Conservation (phyloP, 768 basidiomycete genomes). For the Harrya chromipes region DNA sequence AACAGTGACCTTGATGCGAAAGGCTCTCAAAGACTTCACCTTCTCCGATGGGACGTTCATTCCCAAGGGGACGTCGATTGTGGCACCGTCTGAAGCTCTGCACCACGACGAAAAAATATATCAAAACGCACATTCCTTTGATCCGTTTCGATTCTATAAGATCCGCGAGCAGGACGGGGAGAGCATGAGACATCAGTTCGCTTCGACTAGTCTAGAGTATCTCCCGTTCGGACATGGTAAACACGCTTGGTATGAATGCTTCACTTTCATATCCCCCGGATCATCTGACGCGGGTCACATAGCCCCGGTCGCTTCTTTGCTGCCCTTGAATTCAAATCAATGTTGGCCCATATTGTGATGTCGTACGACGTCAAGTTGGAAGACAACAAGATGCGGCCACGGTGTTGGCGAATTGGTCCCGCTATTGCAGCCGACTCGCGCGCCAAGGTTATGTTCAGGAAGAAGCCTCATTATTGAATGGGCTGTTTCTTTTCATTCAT, state of each 20-base stretch:
- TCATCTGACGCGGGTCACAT: neutral
- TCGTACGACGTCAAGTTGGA: slow-evolving; percentile 11
- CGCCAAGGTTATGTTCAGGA: slow-evolving; percentile 4
- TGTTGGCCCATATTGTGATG: slow-evolving; percentile 11
- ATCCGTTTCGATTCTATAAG: slow-evolving; percentile 48
- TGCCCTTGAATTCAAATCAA: slow-evolving; percentile 7
- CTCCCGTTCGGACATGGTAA: slow-evolving; percentile 37
- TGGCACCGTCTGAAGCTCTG: slow-evolving; percentile 22
- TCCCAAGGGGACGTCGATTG: slow-evolving; percentile 31
- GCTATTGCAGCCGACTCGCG: slow-evolving; percentile 4
- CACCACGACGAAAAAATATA: slow-evolving; percentile 28
- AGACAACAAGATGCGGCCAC: slow-evolving; percentile 1
- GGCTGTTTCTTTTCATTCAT: too few relatives aligned
- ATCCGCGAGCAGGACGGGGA: slow-evolving; percentile 36
- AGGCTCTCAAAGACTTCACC: slow-evolving; percentile 30
- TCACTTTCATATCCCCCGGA: neutral
- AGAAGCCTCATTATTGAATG: neutral
- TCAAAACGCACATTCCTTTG: slow-evolving; percentile 36
- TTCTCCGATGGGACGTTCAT: slow-evolving; percentile 38
- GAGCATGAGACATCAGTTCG: slow-evolving; percentile 33
- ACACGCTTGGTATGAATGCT: slow-evolving; percentile 14
- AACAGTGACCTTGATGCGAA: slow-evolving; percentile 32
- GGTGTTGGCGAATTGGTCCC: slow-evolving; percentile 11
- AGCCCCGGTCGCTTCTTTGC: slow-evolving; percentile 14
- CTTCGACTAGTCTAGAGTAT: slow-evolving; percentile 32